These are phyloP conservation scores for Diplosphaera chodatii DNA, from an alignment of 139 green algal species.

Conservation along the genomic window DNA sequence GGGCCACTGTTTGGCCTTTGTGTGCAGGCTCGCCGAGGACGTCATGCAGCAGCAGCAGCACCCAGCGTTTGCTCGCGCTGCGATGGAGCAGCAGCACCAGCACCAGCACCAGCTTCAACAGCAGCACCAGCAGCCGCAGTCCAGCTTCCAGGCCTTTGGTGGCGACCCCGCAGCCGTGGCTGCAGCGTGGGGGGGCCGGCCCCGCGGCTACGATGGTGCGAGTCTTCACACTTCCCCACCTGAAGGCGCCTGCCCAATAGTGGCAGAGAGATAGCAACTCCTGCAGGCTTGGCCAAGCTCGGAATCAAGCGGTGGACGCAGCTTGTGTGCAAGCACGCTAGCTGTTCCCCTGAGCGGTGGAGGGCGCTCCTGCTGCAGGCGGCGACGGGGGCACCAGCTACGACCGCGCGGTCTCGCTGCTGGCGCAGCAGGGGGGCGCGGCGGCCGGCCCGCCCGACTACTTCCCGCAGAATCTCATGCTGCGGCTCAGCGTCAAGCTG, in stretches of 20 bases:
- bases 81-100: background rate
- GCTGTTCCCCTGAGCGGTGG: no score
- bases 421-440: background rate
- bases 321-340: no score
- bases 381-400: background rate
- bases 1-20: background rate
- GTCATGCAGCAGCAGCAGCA: background rate
- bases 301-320: no score
- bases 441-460: background rate
- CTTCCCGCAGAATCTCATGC: constrained; percentile 2
- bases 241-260: no score
- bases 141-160: background rate
- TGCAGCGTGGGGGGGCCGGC: background rate
- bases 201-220: background rate
- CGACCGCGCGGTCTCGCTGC: background rate
- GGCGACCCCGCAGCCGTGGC: background rate
- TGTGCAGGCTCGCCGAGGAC: background rate
- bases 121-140: background rate
- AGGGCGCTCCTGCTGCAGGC: no score
- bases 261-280: no score
- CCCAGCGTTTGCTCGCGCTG: no score
- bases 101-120: background rate
- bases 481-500: constrained; percentile 61
- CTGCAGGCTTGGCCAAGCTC: no score
- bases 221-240: no score